phyloP scores from a whole-genome alignment of 2,329 filamentous ascomycete genomes.

The Aureobasidium namibiae region DNA sequence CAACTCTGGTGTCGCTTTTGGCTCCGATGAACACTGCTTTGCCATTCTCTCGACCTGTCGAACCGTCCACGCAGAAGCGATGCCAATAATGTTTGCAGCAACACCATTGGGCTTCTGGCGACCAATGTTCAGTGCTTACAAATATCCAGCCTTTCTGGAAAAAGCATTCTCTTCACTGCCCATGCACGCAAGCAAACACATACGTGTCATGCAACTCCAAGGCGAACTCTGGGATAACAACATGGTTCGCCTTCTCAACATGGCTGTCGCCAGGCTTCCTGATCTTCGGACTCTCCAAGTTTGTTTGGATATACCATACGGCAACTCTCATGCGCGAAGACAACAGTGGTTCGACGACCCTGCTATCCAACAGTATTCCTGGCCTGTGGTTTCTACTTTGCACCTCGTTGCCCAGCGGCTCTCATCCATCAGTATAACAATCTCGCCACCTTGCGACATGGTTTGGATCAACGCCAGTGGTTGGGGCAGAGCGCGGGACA shows the following conservation, averaged over 20 bases:
- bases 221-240: neutral
- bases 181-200: neutral
- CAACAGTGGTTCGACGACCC: neutral
- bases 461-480: too few species aligned
- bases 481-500: neutral
- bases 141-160: neutral
- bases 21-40: neutral
- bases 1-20: neutral
- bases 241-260: neutral
- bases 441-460: neutral
- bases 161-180: neutral
- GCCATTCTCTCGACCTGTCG: conserved; percentile 7
- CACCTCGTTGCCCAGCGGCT: neutral
- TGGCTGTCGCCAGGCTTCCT: neutral
- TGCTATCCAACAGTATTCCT: neutral
- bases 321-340: neutral
- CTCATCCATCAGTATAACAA: neutral
- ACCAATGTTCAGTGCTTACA: neutral
- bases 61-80: neutral
- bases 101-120: neutral
- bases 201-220: neutral
- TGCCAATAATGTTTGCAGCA: neutral
- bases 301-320: neutral
- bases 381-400: neutral
- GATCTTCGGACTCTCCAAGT: neutral